phyloP scores from a whole-genome alignment of 352 stramenopile species.

The Pythium scleroteichum region DNA sequence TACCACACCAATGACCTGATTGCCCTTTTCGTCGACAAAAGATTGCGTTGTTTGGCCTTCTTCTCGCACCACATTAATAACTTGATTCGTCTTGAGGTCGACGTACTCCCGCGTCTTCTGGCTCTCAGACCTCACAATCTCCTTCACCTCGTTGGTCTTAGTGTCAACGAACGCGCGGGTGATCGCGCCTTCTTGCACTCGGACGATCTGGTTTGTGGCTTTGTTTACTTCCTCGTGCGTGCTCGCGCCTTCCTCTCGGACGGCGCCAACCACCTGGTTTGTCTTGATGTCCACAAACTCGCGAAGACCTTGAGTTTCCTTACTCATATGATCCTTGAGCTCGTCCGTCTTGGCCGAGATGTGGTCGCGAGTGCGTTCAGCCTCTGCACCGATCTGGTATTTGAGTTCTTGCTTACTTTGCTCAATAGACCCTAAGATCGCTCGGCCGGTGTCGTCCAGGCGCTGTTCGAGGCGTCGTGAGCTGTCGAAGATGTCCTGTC shows the following conservation, averaged over 20 bases:
- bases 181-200: slow-evolving; percentile 3
- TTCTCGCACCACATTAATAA: slow-evolving; percentile 1
- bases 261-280: slow-evolving; percentile 9
- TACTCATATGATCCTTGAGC: slow-evolving; percentile 12
- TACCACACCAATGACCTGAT: slow-evolving; percentile 1
- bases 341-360: slow-evolving; percentile 8
- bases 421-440: slow-evolving; percentile 11
- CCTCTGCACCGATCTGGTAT: slow-evolving; percentile 18
- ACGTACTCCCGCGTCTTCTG: slow-evolving; percentile 7
- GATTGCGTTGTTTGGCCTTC: neutral
- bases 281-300: slow-evolving; percentile 11
- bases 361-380: neutral
- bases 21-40: slow-evolving; percentile 2
- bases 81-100: slow-evolving; percentile 5
- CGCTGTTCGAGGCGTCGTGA: slow-evolving; percentile 2
- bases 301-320: slow-evolving; percentile 1
- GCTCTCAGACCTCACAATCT: neutral
- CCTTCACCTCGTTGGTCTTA: slow-evolving; percentile 14
- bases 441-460: slow-evolving; percentile 1
- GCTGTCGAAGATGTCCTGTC: slow-evolving; percentile 10
- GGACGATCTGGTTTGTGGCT: slow-evolving; percentile 1
- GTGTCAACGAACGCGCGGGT: slow-evolving; percentile 13
- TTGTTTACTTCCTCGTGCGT: slow-evolving; percentile 6
- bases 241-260: slow-evolving; percentile 5
- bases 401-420: slow-evolving; percentile 20